phyloP scores from a whole-genome alignment of 176 grass and related monocot genomes.

The Lolium multiflorum region DNA sequence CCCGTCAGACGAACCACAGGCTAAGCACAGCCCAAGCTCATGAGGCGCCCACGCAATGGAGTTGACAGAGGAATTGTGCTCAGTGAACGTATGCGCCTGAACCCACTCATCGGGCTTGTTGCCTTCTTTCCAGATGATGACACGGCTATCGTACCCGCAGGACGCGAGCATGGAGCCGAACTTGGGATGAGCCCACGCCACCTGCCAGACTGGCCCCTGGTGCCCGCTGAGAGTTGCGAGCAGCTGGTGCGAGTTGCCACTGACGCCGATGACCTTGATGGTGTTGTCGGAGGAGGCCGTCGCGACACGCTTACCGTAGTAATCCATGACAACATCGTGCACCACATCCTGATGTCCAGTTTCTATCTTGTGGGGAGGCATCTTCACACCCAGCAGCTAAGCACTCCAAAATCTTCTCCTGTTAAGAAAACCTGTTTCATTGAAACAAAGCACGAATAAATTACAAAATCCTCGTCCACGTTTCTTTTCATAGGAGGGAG shows the following conservation, averaged over 20 bases:
- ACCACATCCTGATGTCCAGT: constrained; percentile 5
- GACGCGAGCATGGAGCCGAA: neutral
- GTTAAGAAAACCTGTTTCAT: neutral
- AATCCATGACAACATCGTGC: constrained; percentile 17
- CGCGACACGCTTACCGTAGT: neutral
- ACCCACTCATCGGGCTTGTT: neutral
- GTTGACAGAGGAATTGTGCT: neutral
- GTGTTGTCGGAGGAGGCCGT: constrained; percentile 4
- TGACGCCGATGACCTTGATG: neutral
- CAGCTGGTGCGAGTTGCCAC: neutral
- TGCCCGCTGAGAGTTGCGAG: constrained; percentile 2
- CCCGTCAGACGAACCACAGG: constrained; percentile 3
- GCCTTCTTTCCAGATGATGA: constrained; percentile 14
- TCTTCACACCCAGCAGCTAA: neutral
- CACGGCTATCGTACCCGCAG: neutral
- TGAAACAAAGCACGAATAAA: neutral
- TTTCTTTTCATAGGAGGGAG: neutral
- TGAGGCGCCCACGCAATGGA: neutral
- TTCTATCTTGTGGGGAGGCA: constrained; percentile 6
- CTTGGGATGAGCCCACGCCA: neutral
- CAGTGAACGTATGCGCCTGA: neutral
- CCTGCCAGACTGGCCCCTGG: neutral
- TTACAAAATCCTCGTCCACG: neutral
- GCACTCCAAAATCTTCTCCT: neutral
- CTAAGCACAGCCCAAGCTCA: constrained; percentile 9